Conservation (phyloP, 1,284 basidiomycete genomes). For the Bondarzewia mesenterica region DNA sequence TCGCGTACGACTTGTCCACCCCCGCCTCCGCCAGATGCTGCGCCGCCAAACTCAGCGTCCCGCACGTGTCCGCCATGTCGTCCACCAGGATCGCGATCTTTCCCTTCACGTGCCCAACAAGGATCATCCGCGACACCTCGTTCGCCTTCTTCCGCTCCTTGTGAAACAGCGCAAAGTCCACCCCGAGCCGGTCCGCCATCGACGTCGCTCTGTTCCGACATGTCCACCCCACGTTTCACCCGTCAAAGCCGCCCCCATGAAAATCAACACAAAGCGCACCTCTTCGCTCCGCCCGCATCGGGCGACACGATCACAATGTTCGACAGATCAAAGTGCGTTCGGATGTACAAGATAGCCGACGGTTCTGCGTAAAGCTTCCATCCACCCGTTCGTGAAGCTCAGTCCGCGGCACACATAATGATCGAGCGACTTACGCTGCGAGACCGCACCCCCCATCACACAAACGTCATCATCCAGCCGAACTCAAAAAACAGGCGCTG, state of each 20-base stretch:
- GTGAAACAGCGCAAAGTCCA: constrained; percentile 99
- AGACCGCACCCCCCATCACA: constrained; percentile 14
- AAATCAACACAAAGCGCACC: too few relatives aligned
- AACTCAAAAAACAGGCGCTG: constrained; percentile 8
- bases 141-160: constrained; percentile 99
- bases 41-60: constrained; percentile 92
- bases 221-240: not conserved
- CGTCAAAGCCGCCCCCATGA: not conserved
- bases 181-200: constrained; percentile 92
- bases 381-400: constrained; percentile 20
- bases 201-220: constrained; percentile 74
- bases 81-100: constrained; percentile 98
- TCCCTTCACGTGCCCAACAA: constrained; percentile 90
- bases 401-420: constrained; percentile 8
- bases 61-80: constrained; percentile 99
- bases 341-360: constrained; percentile 92
- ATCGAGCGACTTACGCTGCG: constrained; percentile 39
- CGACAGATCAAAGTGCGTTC: constrained; percentile 81
- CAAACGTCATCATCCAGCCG: not conserved
- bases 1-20: constrained; percentile 79
- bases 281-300: constrained; percentile 97
- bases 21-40: constrained; percentile 88
- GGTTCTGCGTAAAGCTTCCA: constrained; percentile 93
- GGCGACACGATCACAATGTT: constrained; percentile 97
- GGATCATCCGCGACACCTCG: constrained; percentile 97